Percentiles rank a stretch among this genome's conserved stretches.
phyloP scores from a whole-genome alignment of 2,329 filamentous ascomycete genomes.

The Xylariaceae sp. region DNA sequence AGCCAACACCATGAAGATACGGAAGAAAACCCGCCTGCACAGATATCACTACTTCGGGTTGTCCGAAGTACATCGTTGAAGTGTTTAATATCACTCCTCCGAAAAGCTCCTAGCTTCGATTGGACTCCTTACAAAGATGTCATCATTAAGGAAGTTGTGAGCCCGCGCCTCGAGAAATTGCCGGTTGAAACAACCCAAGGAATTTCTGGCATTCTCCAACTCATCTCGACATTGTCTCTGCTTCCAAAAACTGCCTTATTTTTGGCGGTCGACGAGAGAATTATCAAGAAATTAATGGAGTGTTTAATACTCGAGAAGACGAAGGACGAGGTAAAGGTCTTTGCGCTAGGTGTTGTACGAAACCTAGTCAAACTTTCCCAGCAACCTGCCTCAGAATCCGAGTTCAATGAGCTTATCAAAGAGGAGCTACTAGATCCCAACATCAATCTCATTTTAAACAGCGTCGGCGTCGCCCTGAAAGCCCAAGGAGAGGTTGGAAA shows the following conservation, averaged over 20 bases:
- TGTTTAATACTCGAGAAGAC: constrained; percentile 72
- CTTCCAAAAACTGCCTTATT: constrained; percentile 68
- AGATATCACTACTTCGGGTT: constrained; percentile 63
- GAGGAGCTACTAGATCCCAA: constrained; percentile 60
- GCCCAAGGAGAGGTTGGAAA: constrained; percentile 61
- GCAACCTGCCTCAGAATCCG: constrained; percentile 56
- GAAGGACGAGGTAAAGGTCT: constrained; percentile 85
- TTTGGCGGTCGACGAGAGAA: constrained; percentile 61
- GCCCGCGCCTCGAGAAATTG: constrained; percentile 76
- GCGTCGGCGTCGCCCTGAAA: constrained; percentile 69
- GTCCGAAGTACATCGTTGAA: constrained; percentile 77
- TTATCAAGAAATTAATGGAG: constrained; percentile 73
- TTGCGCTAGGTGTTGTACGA: constrained; percentile 74
- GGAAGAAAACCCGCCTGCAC: constrained; percentile 44
- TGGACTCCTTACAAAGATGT: constrained; percentile 72
- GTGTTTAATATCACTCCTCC: constrained; percentile 78
- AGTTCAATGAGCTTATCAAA: constrained; percentile 60
- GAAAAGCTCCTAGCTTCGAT: constrained; percentile 68
- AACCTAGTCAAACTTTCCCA: constrained; percentile 66
- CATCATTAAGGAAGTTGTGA: constrained; percentile 76
- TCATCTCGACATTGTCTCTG: constrained; percentile 81
- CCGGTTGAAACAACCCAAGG: constrained; percentile 86
- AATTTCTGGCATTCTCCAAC: constrained; percentile 77
- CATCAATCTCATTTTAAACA: constrained; percentile 63
- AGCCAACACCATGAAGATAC: constrained; percentile 43